Conservation (phyloP, 805 yeast species). For the Zygotorulaspora sp. region DNA sequence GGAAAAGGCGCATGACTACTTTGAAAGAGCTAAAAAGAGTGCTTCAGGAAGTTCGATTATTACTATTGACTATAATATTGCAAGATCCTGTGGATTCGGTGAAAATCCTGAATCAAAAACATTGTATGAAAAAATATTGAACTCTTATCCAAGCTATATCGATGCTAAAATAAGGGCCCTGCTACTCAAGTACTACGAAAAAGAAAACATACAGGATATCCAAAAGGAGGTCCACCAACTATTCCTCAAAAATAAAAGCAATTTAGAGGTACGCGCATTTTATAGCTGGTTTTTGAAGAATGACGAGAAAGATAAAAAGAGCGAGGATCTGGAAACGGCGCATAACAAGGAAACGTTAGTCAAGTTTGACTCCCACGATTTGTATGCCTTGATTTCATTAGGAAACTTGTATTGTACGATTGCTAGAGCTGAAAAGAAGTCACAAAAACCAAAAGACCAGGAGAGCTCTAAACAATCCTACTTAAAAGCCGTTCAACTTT, state of each 20-base stretch:
- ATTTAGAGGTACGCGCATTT: conserved; percentile 82
- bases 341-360: conserved; percentile 84
- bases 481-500: conserved; percentile 86
- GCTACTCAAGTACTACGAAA: conserved; percentile 52
- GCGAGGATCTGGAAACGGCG: conserved; percentile 59
- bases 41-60: conserved; percentile 34
- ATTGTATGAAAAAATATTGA: conserved; percentile 53
- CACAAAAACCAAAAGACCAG: conserved; percentile 36
- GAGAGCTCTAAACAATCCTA: conserved; percentile 67
- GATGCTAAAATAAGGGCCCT: conserved; percentile 72
- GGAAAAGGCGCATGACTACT: conserved; percentile 53
- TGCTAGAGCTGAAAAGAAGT: conserved; percentile 67
- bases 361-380: conserved; percentile 79
- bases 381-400: conserved; percentile 81
- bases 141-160: conserved; percentile 60
- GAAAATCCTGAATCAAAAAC: conserved; percentile 26
- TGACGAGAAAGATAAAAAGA: conserved; percentile 39
- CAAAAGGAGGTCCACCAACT: conserved; percentile 53
- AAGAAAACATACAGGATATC: conserved; percentile 36
- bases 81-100: conserved; percentile 61
- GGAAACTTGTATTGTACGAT: conserved; percentile 81
- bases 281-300: conserved; percentile 82
- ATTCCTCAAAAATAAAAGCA: conserved; percentile 49
- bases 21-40: conserved; percentile 42
- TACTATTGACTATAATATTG: conserved; percentile 66